Percentiles rank a stretch among this genome's conserved stretches.
Conservation (phyloP, 176 grass and related monocot species). For the Cenchrus fungigraminus region DNA sequence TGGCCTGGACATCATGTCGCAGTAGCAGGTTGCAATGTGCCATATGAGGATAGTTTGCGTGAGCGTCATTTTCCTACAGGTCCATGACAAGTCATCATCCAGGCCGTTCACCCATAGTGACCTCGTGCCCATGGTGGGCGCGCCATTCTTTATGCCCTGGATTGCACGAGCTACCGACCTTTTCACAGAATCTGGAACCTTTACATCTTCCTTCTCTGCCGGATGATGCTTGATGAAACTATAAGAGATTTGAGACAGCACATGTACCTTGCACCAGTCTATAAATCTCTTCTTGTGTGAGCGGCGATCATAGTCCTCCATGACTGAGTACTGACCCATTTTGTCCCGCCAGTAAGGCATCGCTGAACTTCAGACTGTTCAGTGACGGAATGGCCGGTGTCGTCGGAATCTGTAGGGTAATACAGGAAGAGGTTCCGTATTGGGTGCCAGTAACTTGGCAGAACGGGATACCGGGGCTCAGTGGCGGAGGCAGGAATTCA, state of each 20-base stretch:
- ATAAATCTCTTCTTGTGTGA: background rate
- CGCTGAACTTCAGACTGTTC: too few relatives aligned
- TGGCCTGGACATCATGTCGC: background rate
- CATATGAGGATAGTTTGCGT: slow-evolving; percentile 12
- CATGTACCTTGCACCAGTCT: background rate
- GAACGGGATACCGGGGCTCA: background rate
- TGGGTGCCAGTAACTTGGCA: background rate
- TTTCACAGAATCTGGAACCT: background rate
- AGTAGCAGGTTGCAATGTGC: slow-evolving; percentile 8
- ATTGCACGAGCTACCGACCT: background rate
- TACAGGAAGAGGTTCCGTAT: background rate
- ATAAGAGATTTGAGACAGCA: background rate
- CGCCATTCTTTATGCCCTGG: too few relatives aligned
- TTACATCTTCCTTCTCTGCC: background rate
- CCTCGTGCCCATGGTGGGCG: background rate
- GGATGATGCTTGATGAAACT: background rate
- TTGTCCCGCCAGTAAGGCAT: background rate
- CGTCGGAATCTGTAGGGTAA: too few relatives aligned
- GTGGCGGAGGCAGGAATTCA: too few relatives aligned
- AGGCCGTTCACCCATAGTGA: too few relatives aligned
- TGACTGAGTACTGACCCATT: background rate
- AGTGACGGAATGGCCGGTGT: too few relatives aligned
- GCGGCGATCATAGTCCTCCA: background rate
- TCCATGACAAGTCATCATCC: background rate
- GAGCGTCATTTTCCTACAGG: background rate